Percentiles rank a stretch among this genome's conserved stretches.
Conservation (phyloP, 441 rosid genomes). For the Syzygium syzygioides region DNA sequence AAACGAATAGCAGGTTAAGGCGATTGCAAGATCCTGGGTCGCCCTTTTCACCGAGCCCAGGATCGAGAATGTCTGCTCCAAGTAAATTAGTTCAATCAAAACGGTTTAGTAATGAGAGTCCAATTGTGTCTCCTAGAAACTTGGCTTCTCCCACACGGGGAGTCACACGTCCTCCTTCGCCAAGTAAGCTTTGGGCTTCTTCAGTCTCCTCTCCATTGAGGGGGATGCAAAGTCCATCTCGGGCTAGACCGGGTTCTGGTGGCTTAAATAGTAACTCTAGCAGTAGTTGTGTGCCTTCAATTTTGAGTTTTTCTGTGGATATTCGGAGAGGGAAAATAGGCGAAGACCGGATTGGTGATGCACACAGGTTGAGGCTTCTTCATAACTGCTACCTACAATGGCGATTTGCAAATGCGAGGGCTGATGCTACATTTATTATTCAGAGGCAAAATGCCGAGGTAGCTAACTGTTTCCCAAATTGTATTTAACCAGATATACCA, state of each 20-base stretch:
- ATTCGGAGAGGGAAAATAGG: slow-evolving; percentile 60
- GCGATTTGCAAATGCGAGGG: slow-evolving; percentile 66
- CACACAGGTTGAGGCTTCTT: slow-evolving; percentile 63
- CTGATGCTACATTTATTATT: slow-evolving; percentile 46
- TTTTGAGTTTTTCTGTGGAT: slow-evolving; percentile 66
- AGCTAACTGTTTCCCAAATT: slow-evolving; percentile 1
- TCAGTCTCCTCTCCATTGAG: background rate
- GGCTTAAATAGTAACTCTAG: slow-evolving; percentile 32
- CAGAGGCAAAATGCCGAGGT: slow-evolving; percentile 58
- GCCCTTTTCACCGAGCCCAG: background rate
- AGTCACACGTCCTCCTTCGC: background rate
- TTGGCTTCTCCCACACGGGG: slow-evolving; percentile 1
- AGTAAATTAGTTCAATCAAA: background rate
- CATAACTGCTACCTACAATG: slow-evolving; percentile 58
- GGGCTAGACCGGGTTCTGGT: slow-evolving; percentile 28
- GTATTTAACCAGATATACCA: background rate
- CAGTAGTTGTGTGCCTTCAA: slow-evolving; percentile 34
- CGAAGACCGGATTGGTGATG: slow-evolving; percentile 51
- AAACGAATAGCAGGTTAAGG: slow-evolving; percentile 6
- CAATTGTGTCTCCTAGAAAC: background rate
- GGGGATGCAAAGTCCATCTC: background rate
- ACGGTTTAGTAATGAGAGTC: background rate
- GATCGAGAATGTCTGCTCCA: background rate
- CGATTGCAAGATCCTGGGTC: slow-evolving; percentile 5
- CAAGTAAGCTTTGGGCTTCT: slow-evolving; percentile 1